Evolutionary conservation across 768 basidiomycete species (phyloP), one percentile per base, ranked within the genome.

Genomic region (Roridomyces roridus): DNA sequence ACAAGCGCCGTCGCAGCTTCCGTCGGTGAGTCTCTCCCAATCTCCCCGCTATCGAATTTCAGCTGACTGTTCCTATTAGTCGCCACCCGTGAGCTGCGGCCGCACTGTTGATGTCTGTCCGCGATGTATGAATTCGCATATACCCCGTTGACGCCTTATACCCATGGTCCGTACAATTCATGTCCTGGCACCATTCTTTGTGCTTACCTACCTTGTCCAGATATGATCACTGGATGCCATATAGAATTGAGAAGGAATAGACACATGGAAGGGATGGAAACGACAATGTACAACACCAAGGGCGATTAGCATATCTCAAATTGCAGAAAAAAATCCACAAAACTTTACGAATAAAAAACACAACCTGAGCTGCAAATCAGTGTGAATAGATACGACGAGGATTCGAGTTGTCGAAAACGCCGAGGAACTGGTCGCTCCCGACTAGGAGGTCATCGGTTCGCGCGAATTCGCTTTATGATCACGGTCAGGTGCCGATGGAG

Each of bases 1-100:
- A 62, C 47, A 62, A 62, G 40, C 61, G 61, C 12, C 61, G 61
- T 23, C 61, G 61, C 49, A 62, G 52, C 40, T 62, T 62, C 45
- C 61, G 61, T 46, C 61, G 57, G 55, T 56, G 45, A 31, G 55
- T 44, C 21, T 25, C n/a, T n/a, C n/a, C n/a, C n/a, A n/a, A 21
- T 36, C 17, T 50, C 23, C 4, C 20, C 17, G n/a, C 1, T 9
- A 9, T 4, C 42, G 36, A 20, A 43, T 26, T 21, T 56, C 24
- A 2, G 26, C 39, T 44, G 12, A 49, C 3, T 20, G 14, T 49
- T 18, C 5, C 31, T 31, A 21, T 21, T 21, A 56, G 60, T 31
- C 61, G 61, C 48, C 61, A 62, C 49, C 61, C 61, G 31, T 62
- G 28, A 56, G 48, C 2, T 26, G 39, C 20, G 42, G 26, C 28